Conservation (phyloP, 805 yeast genomes). For the Candida saitoana region DNA sequence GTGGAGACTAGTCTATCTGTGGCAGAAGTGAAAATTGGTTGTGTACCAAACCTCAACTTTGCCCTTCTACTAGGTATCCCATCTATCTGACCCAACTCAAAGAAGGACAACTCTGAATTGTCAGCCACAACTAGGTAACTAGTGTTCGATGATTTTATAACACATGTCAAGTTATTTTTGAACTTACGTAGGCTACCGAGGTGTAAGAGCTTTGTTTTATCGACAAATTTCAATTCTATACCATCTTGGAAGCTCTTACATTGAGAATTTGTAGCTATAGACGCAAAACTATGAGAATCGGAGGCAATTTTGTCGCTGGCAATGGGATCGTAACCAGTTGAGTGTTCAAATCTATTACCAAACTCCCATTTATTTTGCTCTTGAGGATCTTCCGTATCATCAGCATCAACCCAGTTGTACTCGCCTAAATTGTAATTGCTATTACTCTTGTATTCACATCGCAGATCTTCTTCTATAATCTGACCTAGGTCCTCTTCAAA, state of each 20-base stretch:
- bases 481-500: constrained; percentile 3
- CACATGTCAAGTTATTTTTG: constrained; percentile 37
- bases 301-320: not conserved
- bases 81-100: constrained; percentile 24
- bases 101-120: constrained; percentile 32
- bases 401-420: constrained; percentile 11
- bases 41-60: constrained; percentile 35
- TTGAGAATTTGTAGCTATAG: constrained; percentile 16
- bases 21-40: constrained; percentile 38
- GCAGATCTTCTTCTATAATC: not conserved
- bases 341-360: no score
- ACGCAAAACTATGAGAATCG: not conserved
- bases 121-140: constrained; percentile 26
- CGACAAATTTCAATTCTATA: constrained; percentile 20
- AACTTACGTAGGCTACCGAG: constrained; percentile 29
- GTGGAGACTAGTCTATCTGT: constrained; percentile 43
- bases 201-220: constrained; percentile 15
- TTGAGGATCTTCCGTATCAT: constrained; percentile 10
- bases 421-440: not conserved
- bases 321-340: not conserved
- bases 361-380: constrained; percentile 8
- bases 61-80: constrained; percentile 24
- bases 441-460: not conserved
- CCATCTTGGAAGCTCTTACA: constrained; percentile 36
- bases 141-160: constrained; percentile 13